Evolutionary conservation across 2,329 filamentous ascomycete genomes (phyloP).

Genomic region (Albophoma yamanashiensis): DNA sequence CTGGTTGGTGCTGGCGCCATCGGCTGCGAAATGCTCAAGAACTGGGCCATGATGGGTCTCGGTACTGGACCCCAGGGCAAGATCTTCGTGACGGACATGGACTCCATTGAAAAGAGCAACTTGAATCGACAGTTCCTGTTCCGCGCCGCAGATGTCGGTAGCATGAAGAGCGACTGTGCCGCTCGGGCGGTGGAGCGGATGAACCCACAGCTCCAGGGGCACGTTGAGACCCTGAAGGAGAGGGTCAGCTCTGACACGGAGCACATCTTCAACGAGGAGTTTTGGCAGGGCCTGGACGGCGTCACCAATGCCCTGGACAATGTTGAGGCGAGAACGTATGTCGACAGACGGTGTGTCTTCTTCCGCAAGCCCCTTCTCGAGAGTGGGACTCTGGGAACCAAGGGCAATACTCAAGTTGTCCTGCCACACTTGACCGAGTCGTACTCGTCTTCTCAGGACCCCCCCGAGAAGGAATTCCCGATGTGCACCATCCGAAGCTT

Average conservation of each 20-base stretch:
- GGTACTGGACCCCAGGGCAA: conserved; percentile 79
- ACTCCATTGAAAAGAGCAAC: conserved; percentile 98
- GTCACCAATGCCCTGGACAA: conserved; percentile 98
- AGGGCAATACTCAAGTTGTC: conserved; percentile 96
- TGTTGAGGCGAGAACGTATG: conserved; percentile 91
- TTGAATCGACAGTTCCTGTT: conserved; percentile 96
- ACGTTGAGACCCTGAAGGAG: conserved; percentile 79
- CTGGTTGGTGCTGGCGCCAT: conserved; percentile 94
- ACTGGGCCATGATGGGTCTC: conserved; percentile 98
- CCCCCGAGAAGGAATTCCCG: conserved; percentile 95
- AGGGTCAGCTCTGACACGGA: conserved; percentile 88
- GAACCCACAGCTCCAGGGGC: conserved; percentile 85
- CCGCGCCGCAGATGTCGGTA: conserved; percentile 83
- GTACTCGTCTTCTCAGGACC: conserved; percentile 90
- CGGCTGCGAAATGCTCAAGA: conserved; percentile 98
- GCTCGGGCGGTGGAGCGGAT: conserved; percentile 83
- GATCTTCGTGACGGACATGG: conserved; percentile 93
- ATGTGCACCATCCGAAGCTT: conserved; percentile 98
- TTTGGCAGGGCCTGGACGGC: conserved; percentile 79
- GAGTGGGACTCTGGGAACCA: conserved; percentile 95
- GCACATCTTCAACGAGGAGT: conserved; percentile 84
- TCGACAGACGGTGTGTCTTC: conserved; percentile 93
- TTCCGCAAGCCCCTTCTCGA: conserved; percentile 95
- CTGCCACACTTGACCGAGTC: conserved; percentile 88
- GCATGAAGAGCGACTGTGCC: conserved; percentile 93